phyloP scores from a whole-genome alignment of 768 basidiomycete genomes.

The Amanita subjunquillea region DNA sequence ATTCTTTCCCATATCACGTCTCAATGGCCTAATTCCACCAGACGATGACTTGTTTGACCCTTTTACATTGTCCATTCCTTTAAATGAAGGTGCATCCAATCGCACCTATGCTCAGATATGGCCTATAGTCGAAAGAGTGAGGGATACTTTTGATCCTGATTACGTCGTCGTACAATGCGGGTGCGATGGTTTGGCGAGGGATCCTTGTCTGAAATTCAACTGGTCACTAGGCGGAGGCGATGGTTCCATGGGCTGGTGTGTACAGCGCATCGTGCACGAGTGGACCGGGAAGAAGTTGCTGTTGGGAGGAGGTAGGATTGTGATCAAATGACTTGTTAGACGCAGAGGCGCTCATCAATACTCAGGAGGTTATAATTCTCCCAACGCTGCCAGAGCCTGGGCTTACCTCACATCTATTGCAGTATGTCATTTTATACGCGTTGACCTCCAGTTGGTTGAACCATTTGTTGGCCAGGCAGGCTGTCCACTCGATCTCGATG shows the following conservation, averaged over 20 bases:
- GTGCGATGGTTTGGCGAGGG: conserved; percentile 77
- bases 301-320: conserved; percentile 58
- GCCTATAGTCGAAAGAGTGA: conserved; percentile 51
- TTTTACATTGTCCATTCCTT: conserved; percentile 72
- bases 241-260: conserved; percentile 65
- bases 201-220: conserved; percentile 69
- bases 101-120: conserved; percentile 56
- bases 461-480: conserved; percentile 30
- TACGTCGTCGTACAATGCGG: conserved; percentile 82
- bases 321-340: conserved; percentile 1
- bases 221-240: conserved; percentile 46
- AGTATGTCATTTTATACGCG: conserved; percentile 29
- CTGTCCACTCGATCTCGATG: conserved; percentile 43
- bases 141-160: conserved; percentile 58
- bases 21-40: conserved; percentile 31
- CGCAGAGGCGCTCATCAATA: conserved; percentile 8
- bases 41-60: conserved; percentile 33
- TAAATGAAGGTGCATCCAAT: conserved; percentile 59
- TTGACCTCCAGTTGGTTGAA: neutral
- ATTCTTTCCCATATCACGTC: conserved; percentile 67
- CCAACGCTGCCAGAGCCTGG: conserved; percentile 86
- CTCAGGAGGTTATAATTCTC: conserved; percentile 74
- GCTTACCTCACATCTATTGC: conserved; percentile 68
- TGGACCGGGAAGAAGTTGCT: conserved; percentile 59
- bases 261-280: conserved; percentile 35